A percentile compares a stretch with the other conserved stretches of the same genome.
phyloP scores from a whole-genome alignment of 2,329 filamentous ascomycete species.

The Nemania sp. region DNA sequence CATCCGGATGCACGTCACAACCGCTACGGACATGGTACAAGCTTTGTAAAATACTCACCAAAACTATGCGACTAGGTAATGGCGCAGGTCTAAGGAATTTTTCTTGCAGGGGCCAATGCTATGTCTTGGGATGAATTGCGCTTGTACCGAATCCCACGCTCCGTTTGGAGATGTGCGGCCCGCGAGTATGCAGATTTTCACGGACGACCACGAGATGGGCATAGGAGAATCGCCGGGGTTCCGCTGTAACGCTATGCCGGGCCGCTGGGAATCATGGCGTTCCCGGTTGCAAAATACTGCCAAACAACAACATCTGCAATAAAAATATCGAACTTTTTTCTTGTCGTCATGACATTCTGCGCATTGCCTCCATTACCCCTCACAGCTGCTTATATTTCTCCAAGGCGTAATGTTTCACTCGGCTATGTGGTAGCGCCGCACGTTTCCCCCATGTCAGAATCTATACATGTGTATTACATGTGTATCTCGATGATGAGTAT shows the following conservation, averaged over 20 bases:
- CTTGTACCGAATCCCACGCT: slow-evolving; percentile 26
- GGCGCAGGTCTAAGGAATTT: slow-evolving; percentile 10
- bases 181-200: slow-evolving; percentile 21
- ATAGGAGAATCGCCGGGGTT: slow-evolving; percentile 3
- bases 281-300: slow-evolving; percentile 21
- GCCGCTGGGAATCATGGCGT: slow-evolving; percentile 24
- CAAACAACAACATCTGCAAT: slow-evolving; percentile 28
- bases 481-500: slow-evolving; percentile 23
- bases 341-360: slow-evolving; percentile 20
- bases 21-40: not conserved
- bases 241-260: slow-evolving; percentile 28
- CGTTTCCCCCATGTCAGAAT: slow-evolving; percentile 18
- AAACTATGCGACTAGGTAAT: slow-evolving; percentile 12
- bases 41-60: not conserved
- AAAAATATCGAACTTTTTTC: slow-evolving; percentile 30
- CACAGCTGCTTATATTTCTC: slow-evolving; percentile 15
- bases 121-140: slow-evolving; percentile 9
- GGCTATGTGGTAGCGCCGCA: slow-evolving; percentile 19
- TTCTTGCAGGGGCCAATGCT: slow-evolving; percentile 6
- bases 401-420: slow-evolving; percentile 22
- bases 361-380: slow-evolving; percentile 28
- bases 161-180: slow-evolving; percentile 21
- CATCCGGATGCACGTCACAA: slow-evolving; percentile 5
- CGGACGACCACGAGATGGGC: slow-evolving; percentile 16
- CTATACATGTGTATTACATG: slow-evolving; percentile 22